phyloP scores from a whole-genome alignment of 176 grass and related monocot species.

The Pontederia crassipes region DNA sequence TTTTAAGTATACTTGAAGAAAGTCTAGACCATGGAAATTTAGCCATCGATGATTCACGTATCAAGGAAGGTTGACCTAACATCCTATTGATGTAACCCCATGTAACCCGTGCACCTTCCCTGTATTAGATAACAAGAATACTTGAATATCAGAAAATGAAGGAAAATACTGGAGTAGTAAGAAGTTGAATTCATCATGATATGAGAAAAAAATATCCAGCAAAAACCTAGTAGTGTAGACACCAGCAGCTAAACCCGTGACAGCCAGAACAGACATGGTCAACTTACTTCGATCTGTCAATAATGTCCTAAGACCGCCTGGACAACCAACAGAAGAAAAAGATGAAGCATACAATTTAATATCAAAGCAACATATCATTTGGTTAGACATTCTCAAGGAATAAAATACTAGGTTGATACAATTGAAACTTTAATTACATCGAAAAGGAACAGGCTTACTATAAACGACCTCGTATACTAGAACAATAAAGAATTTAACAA shows the following conservation, averaged over 20 bases:
- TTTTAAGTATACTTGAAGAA: slow-evolving; percentile 17
- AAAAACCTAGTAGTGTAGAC: slow-evolving; percentile 89
- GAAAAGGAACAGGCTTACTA: too few species aligned
- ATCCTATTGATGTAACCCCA: slow-evolving; percentile 96
- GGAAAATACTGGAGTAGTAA: not conserved
- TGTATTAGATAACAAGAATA: slow-evolving; percentile 23
- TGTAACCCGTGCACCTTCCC: slow-evolving; percentile 88
- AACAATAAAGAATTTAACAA: too few species aligned
- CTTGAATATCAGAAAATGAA: not conserved
- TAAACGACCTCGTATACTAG: too few species aligned
- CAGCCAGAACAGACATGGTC: slow-evolving; percentile 76
- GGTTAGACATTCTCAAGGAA: not conserved
- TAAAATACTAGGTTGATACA: too few species aligned
- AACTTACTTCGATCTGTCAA: slow-evolving; percentile 76
- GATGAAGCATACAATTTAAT: not conserved
- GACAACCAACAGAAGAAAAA: slow-evolving; percentile 21
- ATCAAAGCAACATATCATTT: not conserved
- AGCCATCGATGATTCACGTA: slow-evolving; percentile 89
- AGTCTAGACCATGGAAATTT: slow-evolving; percentile 63
- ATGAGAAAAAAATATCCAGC: slow-evolving; percentile 15
- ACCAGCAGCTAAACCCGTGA: slow-evolving; percentile 79
- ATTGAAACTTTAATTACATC: too few species aligned
- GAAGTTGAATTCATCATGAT: not conserved
- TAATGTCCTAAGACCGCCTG: slow-evolving; percentile 68
- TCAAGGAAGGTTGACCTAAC: slow-evolving; percentile 82